Percentiles rank a stretch among this genome's conserved stretches.
Evolutionary conservation across 164 flowering plant species (phyloP).

Genomic region (Aristolochia fimbriata): DNA sequence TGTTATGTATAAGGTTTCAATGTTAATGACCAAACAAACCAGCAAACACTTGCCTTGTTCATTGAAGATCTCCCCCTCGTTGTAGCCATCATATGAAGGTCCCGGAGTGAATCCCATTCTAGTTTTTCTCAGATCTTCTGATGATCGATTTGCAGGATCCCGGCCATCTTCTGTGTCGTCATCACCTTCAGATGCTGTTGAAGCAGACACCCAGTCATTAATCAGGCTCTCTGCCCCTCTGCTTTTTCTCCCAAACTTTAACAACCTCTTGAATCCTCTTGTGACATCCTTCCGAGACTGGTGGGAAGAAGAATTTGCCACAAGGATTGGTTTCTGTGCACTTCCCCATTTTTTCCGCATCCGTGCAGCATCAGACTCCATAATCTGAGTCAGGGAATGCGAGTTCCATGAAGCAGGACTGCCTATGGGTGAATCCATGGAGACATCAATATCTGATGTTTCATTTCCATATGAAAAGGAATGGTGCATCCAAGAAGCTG

Average conservation of each 20-base stretch:
- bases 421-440: slow-evolving; percentile 79
- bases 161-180: slow-evolving; percentile 94
- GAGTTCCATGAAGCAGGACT: slow-evolving; percentile 93
- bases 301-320: slow-evolving; percentile 43
- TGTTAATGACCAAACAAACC: neutral
- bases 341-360: slow-evolving; percentile 98
- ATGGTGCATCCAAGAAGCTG: slow-evolving; percentile 61
- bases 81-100: slow-evolving; percentile 64
- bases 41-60: slow-evolving; percentile 33
- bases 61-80: slow-evolving; percentile 28
- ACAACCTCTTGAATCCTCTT: slow-evolving; percentile 81
- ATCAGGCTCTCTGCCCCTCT: slow-evolving; percentile 66
- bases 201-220: slow-evolving; percentile 84
- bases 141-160: slow-evolving; percentile 66
- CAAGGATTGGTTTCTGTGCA: slow-evolving; percentile 67
- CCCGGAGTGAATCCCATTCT: slow-evolving; percentile 78
- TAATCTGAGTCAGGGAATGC: slow-evolving; percentile 41
- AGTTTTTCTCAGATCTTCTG: slow-evolving; percentile 85
- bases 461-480: slow-evolving; percentile 66
- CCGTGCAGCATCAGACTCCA: slow-evolving; percentile 77
- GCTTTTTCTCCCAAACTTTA: slow-evolving; percentile 85
- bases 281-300: slow-evolving; percentile 80
- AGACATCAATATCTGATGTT: slow-evolving; percentile 81
- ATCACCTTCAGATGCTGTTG: slow-evolving; percentile 96
- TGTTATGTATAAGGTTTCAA: neutral